A percentile compares a stretch with the other conserved stretches of the same genome.
Conservation (phyloP, 129 eudicot species). For the Apium graveolens region DNA sequence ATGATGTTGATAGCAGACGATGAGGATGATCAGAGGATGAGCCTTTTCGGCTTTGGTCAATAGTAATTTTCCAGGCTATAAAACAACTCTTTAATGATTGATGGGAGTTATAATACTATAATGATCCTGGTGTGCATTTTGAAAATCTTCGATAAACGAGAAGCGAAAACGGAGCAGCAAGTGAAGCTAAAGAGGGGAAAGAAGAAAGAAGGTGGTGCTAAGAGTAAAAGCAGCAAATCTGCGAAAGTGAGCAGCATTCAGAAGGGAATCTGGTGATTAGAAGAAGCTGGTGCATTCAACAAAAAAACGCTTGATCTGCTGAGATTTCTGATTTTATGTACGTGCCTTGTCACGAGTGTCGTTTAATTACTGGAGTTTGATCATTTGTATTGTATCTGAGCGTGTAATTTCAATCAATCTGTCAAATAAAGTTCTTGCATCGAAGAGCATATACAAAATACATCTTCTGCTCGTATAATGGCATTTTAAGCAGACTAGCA, state of each 20-base stretch:
- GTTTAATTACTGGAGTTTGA: neutral
- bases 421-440: neutral
- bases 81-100: slow-evolving; percentile 78
- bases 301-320: too few species aligned
- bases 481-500: too few species aligned
- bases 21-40: slow-evolving; percentile 11
- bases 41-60: slow-evolving; percentile 38
- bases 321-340: neutral
- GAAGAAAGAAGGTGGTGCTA: neutral
- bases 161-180: neutral
- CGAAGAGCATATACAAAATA: neutral
- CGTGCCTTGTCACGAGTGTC: neutral
- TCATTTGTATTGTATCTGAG: neutral
- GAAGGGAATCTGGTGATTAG: neutral
- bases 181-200: neutral
- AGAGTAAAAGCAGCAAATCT: neutral
- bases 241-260: neutral
- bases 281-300: neutral
- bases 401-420: neutral
- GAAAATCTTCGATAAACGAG: slow-evolving; percentile 20
- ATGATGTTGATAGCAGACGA: slow-evolving; percentile 5
- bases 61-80: slow-evolving; percentile 67
- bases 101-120: slow-evolving; percentile 53
- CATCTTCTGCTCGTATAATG: too few species aligned
- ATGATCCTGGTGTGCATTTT: slow-evolving; percentile 87